Conservation (phyloP, 2,329 filamentous ascomycete genomes). For the Nigrograna mackinnonii region DNA sequence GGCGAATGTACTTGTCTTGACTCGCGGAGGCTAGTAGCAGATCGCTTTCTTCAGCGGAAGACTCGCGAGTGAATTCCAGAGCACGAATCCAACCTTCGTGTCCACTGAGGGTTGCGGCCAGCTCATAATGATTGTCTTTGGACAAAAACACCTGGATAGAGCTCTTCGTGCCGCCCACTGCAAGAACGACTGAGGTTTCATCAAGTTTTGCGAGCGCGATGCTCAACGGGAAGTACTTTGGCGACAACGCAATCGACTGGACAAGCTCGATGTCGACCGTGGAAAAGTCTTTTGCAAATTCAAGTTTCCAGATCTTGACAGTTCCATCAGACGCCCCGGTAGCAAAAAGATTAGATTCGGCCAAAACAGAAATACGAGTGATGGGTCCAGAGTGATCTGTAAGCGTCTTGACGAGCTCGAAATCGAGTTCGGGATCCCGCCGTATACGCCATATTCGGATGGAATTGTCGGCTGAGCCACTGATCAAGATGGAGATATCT, state of each 20-base stretch:
- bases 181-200: conserved; percentile 66
- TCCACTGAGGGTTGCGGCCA: conserved; percentile 78
- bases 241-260: conserved; percentile 68
- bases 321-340: conserved; percentile 67
- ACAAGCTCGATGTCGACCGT: conserved; percentile 27
- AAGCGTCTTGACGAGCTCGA: conserved; percentile 52
- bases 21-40: conserved; percentile 88
- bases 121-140: conserved; percentile 61
- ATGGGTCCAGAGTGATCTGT: conserved; percentile 74
- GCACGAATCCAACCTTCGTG: conserved; percentile 96
- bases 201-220: conserved; percentile 69
- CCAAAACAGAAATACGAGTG: conserved; percentile 61
- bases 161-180: conserved; percentile 82
- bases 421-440: conserved; percentile 29
- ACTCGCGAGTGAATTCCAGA: conserved; percentile 74
- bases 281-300: conserved; percentile 30
- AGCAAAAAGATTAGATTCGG: conserved; percentile 54
- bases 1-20: conserved; percentile 94
- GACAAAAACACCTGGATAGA: conserved; percentile 80
- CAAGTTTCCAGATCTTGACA: conserved; percentile 70
- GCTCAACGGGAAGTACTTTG: conserved; percentile 81
- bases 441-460: conserved; percentile 65
- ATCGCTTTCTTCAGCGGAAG: conserved; percentile 60
- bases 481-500: conserved; percentile 65
- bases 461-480: conserved; percentile 79